Percentiles rank a stretch among this genome's conserved stretches.
Conservation (phyloP, 345 rosid species). For the Hibiscus mutabilis region DNA sequence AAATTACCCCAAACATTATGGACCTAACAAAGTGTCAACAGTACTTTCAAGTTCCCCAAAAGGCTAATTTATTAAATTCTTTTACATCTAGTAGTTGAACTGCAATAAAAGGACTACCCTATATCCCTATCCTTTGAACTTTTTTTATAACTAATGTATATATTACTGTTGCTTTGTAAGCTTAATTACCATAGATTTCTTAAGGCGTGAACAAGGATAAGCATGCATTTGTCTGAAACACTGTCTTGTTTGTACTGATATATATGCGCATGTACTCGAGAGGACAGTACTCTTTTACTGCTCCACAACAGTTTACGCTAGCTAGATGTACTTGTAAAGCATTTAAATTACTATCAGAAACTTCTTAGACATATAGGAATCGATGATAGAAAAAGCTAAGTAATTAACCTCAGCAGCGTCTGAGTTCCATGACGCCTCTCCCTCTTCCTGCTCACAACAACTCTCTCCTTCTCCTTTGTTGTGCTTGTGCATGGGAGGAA, state of each 20-base stretch:
- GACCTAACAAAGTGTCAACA: background rate
- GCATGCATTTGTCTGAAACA: background rate
- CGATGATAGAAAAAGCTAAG: too few species aligned
- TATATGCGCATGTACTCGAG: background rate
- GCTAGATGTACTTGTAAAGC: background rate
- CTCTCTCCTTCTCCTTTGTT: slow-evolving; percentile 42
- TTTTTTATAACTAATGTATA: background rate
- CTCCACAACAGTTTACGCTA: background rate
- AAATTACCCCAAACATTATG: slow-evolving; percentile 20
- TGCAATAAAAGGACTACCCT: slow-evolving; percentile 2
- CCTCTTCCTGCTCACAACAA: slow-evolving; percentile 28
- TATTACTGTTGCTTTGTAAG: background rate
- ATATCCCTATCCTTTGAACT: background rate
- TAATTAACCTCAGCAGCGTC: slow-evolving; percentile 18
- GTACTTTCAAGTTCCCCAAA: slow-evolving; percentile 19
- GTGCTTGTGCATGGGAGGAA: slow-evolving; percentile 55
- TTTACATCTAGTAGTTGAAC: slow-evolving; percentile 3
- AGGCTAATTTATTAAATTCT: slow-evolving; percentile 12
- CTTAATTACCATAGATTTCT: background rate
- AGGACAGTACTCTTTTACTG: background rate
- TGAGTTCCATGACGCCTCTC: slow-evolving; percentile 20
- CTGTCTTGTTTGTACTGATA: background rate
- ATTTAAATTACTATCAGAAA: background rate
- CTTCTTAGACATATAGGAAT: background rate
- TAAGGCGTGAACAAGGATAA: background rate